Evolutionary conservation across 352 stramenopile species (phyloP), one percentile per base, ranked within the genome.

Genomic region (Phytophthora crassamura): DNA sequence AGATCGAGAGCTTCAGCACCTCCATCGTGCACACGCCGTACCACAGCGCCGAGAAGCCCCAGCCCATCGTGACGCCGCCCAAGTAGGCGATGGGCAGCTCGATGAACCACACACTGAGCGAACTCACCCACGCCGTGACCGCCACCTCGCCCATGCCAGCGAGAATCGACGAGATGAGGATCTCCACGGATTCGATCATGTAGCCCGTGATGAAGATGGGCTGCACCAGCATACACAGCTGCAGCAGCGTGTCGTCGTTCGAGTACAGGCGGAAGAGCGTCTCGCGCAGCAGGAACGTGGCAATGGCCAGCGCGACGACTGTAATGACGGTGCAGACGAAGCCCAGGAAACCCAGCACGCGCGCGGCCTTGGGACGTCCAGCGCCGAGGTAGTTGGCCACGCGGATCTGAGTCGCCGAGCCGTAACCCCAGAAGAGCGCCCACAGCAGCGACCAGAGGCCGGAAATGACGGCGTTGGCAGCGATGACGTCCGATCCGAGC

Each of bases 401-500:
- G 2, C 84, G 82, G 20, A 91, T 86, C 62, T 94, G 86, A 25
- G 85, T 90, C 5, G 83, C 85, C 22, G 81, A 92, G 49, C 85
- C 85, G 64, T 80, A 94, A 40, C 85, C 85, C 83, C 83, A 94
- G 64, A 93, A 91, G 6, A 93, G 72, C 12, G 84, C 84, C 84
- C 82, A 93, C 0, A 91, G 52, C 34, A 93, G 52, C 3, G 74
- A 80, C 82, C 82, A 93, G 0, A 91, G 50, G 1, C 81, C 80
- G 0, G 80, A 88, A 47, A 91, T 85, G 16, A 93, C 77, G 7
- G 84, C 83, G 28, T 92, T 94, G 25, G 86, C 83, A 30, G 86
- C 86, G 60, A 94, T 90, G 22, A 92, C 77, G 50, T 94, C 77
- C 6, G 83, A 84, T 28, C 86, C 83, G 15, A 94, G 81, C 51